Base-by-base conservation (phyloP, 129 eudicot genomes). In the Escallonia rubra region DNA sequence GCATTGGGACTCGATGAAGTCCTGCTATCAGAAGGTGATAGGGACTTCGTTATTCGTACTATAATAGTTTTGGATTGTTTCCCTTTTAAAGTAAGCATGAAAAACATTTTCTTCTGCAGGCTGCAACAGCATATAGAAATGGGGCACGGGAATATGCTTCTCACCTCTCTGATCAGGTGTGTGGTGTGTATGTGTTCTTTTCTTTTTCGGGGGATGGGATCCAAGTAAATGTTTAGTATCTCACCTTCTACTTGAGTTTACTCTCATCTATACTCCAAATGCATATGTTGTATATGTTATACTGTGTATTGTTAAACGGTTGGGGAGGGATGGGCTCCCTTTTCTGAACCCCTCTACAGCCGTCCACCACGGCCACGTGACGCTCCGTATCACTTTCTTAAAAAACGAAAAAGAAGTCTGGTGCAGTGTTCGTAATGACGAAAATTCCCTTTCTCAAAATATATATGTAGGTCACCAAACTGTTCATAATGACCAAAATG, bases 1-100 rank as follows among this genome's bases (percentile, higher is more conserved):
- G 70, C 99, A 90, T 58, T 94, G 90, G 90, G 90, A 83, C 74
- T 73, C 89, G 10, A 90, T 82, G 97, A 94, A 76, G 68, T 80
- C 88, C 2, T 82, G 69, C 66, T 87, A 89, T 80, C 90, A 94
- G 69, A 87, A 90, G 99, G 99, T 78, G 66, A 41, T 39, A 47
- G 38, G 23, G 52, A 2, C 40, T 65, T 73, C 5, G 12, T 38
- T 43, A 4, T 59, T 56, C 51, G 47, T 49, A 54, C 57, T n/a
- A 0, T 23, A 12, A 1, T 13, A 8, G 3, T 46, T 51, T 13
- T 13, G 10, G 49, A 16, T 65, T 59, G 44, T 9, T 0, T n/a
- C 61, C 9, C 4, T 56, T 4, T 44, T 5, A 13, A 23, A 68
- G 10, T 46, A 6, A 69, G 5, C 45, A 44, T 3, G 10, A 39